Evolutionary conservation across 2,329 filamentous ascomycete genomes (phyloP), one percentile per base, ranked within the genome.

Genomic region (Xylariaceae sp.): DNA sequence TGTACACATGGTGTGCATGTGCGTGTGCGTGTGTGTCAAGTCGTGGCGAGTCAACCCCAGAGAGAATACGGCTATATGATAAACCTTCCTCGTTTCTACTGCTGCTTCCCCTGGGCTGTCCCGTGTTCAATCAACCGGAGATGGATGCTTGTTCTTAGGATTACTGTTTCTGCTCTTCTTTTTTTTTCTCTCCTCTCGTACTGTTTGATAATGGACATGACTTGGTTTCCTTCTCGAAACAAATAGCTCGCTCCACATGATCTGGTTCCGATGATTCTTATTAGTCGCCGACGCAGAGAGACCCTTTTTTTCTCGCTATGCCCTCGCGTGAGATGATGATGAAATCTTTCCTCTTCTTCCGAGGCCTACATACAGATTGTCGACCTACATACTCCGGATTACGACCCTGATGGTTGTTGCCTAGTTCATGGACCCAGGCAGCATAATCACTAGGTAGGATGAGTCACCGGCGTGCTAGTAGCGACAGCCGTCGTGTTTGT

Each of bases 21-120:
- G 61, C 67, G 68, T 62, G 67, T 69, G 69, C 67, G 72, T 70
- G 71, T 69, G 66, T 72, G 72, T 70, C 67, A 70, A 70, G 71
- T 71, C 72, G 23, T 72, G 71, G 69, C 69, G 67, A 72, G 69
- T 67, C 68, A 67, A 61, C 66, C 63, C 66, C 63, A 67, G 69
- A 72, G 69, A 72, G 71, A 74, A 71, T 74, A 75, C 71, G 71
- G 71, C 73, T 77, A 77, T 75, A 76, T 77, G 72, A 77, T 78
- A 76, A 72, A 78, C 77, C 72, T 76, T 61, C 77, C 74, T 77
- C 71, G 68, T 75, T 77, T 76, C 13, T 66, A 70, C 71, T 73
- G 71, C 73, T 74, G 23, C 23, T 30, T 30, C 23, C 72, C 72
- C 73, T 72, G 72, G 69, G 72, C 70, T 72, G 66, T 67, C 63